These are phyloP conservation scores for Botrytis tulipae DNA, from an alignment of 2,329 filamentous ascomycete genomes.

Conservation along the genomic window DNA sequence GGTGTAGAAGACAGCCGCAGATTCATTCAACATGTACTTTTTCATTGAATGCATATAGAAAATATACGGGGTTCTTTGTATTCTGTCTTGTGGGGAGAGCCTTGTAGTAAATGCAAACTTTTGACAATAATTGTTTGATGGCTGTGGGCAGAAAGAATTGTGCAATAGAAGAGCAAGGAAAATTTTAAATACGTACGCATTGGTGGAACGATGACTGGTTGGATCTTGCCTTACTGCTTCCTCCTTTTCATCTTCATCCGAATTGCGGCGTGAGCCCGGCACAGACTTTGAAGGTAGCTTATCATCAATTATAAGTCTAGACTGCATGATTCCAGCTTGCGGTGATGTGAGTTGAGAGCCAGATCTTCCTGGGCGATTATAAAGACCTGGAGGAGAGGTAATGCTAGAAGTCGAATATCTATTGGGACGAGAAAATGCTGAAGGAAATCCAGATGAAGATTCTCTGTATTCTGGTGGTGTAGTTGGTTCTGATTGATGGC, in stretches of 20 bases:
- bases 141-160: not conserved
- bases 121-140: not conserved
- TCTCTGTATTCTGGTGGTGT: slow-evolving; percentile 93
- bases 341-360: slow-evolving; percentile 81
- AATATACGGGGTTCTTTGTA: not conserved
- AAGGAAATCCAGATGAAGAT: slow-evolving; percentile 66
- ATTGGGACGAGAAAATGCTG: slow-evolving; percentile 78
- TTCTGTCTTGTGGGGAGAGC: not conserved
- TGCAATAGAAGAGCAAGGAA: not conserved
- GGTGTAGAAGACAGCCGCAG: not conserved
- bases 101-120: not conserved
- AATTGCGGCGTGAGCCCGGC: slow-evolving; percentile 83
- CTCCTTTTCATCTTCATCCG: slow-evolving; percentile 85
- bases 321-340: slow-evolving; percentile 60
- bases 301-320: slow-evolving; percentile 59
- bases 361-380: slow-evolving; percentile 71
- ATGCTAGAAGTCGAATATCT: slow-evolving; percentile 88
- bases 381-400: slow-evolving; percentile 73
- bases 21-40: not conserved
- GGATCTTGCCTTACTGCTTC: slow-evolving; percentile 66
- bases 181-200: slow-evolving; percentile 67
- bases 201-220: slow-evolving; percentile 70
- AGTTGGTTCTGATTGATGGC: slow-evolving; percentile 89
- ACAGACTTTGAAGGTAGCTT: slow-evolving; percentile 79
- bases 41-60: not conserved